These are phyloP conservation scores for Blastobotrys arbuscula DNA, from an alignment of 1,139 yeast species.

Conservation along the genomic window DNA sequence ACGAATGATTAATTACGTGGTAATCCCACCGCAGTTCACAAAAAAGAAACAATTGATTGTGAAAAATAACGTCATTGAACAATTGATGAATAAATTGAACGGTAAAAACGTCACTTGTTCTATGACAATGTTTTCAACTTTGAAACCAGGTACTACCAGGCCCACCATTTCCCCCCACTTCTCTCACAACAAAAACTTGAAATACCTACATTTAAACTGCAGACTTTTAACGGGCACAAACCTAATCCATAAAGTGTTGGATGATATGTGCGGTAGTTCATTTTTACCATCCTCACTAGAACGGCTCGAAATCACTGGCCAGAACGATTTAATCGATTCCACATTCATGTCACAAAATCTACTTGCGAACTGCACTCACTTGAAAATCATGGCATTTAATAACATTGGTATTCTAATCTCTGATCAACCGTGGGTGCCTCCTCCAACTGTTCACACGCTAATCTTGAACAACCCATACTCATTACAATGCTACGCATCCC, in stretches of 20 bases:
- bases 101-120: background rate
- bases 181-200: background rate
- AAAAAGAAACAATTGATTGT: background rate
- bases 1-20: background rate
- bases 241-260: constrained; percentile 2
- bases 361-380: background rate
- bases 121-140: background rate
- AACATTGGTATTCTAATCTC: background rate
- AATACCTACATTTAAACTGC: constrained; percentile 1
- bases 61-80: background rate
- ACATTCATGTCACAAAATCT: background rate
- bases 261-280: constrained; percentile 6
- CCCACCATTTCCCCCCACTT: constrained; percentile 1
- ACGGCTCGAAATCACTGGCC: constrained; percentile 7
- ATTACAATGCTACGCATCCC: background rate
- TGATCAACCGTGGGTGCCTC: constrained; percentile 1
- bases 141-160: background rate
- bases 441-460: background rate
- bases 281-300: constrained; percentile 4
- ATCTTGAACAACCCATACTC: background rate
- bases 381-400: background rate
- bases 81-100: background rate
- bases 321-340: constrained; percentile 1
- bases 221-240: background rate
- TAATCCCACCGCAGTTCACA: background rate